These are phyloP conservation scores for Musa acuminata DNA, from an alignment of 176 grass and related monocot species.

Conservation along the genomic window DNA sequence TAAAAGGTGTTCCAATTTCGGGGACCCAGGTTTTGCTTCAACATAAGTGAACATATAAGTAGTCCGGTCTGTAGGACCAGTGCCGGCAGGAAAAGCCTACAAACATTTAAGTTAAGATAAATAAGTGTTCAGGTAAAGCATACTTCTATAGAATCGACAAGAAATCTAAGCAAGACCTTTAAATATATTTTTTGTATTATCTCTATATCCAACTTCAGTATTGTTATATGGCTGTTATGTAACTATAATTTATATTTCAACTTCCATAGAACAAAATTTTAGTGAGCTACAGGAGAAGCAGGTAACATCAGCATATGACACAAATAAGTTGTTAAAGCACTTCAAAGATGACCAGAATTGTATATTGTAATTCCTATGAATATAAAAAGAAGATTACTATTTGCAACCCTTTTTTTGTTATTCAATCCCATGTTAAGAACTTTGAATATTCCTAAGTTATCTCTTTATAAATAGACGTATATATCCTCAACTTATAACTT, in stretches of 20 bases:
- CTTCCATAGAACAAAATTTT: no score
- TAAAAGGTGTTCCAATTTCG: conserved; percentile 78
- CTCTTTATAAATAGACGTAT: no score
- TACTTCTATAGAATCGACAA: neutral
- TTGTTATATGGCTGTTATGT: neutral
- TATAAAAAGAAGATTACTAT: no score
- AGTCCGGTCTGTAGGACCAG: conserved; percentile 69
- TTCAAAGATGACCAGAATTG: no score
- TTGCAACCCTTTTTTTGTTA: no score
- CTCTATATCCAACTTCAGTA: neutral
- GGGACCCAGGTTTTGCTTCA: conserved; percentile 52
- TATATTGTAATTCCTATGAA: no score
- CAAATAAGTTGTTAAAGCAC: neutral
- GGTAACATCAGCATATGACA: neutral
- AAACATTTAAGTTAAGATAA: conserved; percentile 21
- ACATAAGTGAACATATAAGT: conserved; percentile 99
- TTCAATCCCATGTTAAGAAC: no score
- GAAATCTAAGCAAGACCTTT: neutral
- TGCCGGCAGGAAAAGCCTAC: conserved; percentile 90
- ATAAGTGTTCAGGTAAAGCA: neutral
- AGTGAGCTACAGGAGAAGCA: no score
- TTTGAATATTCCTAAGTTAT: no score
- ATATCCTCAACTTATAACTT: no score
- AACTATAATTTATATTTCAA: neutral
- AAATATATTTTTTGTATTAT: neutral